Conservation (phyloP, 164 flowering plant species). For the Tinospora cordifolia region DNA sequence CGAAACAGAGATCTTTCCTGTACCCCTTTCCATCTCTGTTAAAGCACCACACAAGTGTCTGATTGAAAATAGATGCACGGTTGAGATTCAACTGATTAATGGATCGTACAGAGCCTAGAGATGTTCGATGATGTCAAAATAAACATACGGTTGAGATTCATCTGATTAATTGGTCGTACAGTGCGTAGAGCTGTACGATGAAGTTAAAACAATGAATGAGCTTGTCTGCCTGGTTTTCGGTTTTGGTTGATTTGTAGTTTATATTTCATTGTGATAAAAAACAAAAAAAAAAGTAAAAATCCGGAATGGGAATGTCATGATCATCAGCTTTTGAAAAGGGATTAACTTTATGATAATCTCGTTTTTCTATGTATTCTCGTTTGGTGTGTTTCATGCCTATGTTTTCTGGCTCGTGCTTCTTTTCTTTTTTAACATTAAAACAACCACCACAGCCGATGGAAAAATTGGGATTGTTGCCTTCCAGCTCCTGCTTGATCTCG, state of each 20-base stretch:
- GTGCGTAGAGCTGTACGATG: not conserved
- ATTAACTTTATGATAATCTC: conserved; percentile 3
- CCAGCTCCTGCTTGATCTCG: not conserved
- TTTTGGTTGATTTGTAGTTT: not conserved
- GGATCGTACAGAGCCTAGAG: not conserved
- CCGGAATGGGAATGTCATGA: conserved; percentile 10
- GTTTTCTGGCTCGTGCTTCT: conserved; percentile 10
- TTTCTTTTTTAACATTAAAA: not conserved
- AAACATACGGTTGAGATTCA: too few relatives aligned
- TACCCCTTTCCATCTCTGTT: too few relatives aligned
- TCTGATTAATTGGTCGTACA: not conserved
- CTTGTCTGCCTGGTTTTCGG: not conserved
- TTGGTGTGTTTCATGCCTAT: too few relatives aligned
- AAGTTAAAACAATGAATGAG: too few relatives aligned
- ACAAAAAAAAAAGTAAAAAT: too few relatives aligned
- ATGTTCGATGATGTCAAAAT: not conserved
- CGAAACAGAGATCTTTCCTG: too few relatives aligned
- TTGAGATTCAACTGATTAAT: not conserved
- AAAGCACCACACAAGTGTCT: too few relatives aligned
- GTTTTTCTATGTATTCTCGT: conserved; percentile 9
- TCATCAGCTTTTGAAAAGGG: conserved; percentile 25
- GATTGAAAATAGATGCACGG: not conserved
- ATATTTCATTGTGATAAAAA: too few relatives aligned
- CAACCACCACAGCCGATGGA: conserved; percentile 2
- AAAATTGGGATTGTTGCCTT: conserved; percentile 11